Base-by-base conservation (phyloP, 345 rosid species). In the Heritiera fomes region DNA sequence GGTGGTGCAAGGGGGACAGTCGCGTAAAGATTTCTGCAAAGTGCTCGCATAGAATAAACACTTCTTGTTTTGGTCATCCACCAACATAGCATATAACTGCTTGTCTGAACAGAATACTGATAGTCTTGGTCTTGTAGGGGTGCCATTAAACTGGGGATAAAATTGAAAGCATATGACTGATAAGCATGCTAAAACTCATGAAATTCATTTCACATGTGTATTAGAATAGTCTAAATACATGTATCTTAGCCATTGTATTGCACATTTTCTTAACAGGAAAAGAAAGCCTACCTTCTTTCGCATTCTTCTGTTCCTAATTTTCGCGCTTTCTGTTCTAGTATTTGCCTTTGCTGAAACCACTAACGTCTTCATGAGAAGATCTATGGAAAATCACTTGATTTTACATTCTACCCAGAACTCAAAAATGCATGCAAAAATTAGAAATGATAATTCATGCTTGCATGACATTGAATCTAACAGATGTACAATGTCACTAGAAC, bases 71-170 rank as follows among this genome's bases (percentile, higher is more conserved):
- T 79, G 85, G 77, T 93, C 98, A 85, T 95, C 99, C 1, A 95
- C 94, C 82, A 95, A 86, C 95, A 90, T 87, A 9, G 94, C 98
- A 75, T 93, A 93, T 34, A 95, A 83, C 78, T 95, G 99, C 64
- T 92, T 91, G 18, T 91, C 91, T 28, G 97, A 93, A 85, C 97
- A 92, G 88, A 95, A 95, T 23, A 95, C 98, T 5, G 98, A 93
- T 13, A 93, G 90, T 83, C 99, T 86, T 61, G 98, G 98, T 41
- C 86, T 93, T 63, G 78, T 77, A 20, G 87, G 81, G 47, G 94
- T 90, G 80, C 97, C 97, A 23, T 86, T 90, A 71, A 89, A 92
- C 97, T 92, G 85, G 34, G 17, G 43, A 72, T 58, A 46, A 69
- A 38, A 69, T 28, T 13, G 45, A 75, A 52, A 53, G 17, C 17